Base-by-base conservation (phyloP, 495 filamentous ascomycete species). In the Zalerion maritima region DNA sequence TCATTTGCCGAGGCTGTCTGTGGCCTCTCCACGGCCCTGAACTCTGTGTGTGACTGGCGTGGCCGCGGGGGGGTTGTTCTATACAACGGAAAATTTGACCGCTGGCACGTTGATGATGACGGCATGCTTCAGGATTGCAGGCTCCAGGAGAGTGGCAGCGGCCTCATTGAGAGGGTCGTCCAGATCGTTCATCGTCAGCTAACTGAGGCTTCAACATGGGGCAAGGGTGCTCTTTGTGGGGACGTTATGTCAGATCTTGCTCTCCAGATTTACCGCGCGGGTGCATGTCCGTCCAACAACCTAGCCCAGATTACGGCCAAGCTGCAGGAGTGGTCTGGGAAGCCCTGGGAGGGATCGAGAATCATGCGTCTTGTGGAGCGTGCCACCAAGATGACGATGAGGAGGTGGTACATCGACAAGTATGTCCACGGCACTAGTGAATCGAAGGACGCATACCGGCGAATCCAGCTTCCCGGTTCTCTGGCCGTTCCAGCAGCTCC, bases 1-100 rank as follows among this genome's bases (percentile, higher is more conserved):
- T 80, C 94, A 14, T 99, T 99, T 56, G 85, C 91, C 8, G 89
- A 96, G 56, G 89, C 89, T 3, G 86, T 96, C 1, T 99, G 89
- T 49, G 89, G 89, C 8, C 65, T 99, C 27, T 89, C 87, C 8
- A 96, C 92, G 41, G 91, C 89, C 14, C 67, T 96, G 16, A 96
- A 94, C 47, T 94, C 89, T 17, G 86, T 99, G 18, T 99, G 89
- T 44, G 84, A 83, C 44, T 99, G 89, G 89, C 68, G 64, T 39
- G 87, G 84, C 10, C 76, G 89, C 26, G 89, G 89, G 37, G 89
- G 89, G 6, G 73, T 94, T 31, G 57, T 77, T 10, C 67, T 76
- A 18, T 68, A 77, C 24, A 60, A 55, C 29, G 81, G 81, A 14
- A 73, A 64, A 41, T 69, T 73, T 20, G 89, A 99, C 49, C 78